Base-by-base conservation (phyloP, 805 yeast genomes). In the Millerozyma acaciae region DNA sequence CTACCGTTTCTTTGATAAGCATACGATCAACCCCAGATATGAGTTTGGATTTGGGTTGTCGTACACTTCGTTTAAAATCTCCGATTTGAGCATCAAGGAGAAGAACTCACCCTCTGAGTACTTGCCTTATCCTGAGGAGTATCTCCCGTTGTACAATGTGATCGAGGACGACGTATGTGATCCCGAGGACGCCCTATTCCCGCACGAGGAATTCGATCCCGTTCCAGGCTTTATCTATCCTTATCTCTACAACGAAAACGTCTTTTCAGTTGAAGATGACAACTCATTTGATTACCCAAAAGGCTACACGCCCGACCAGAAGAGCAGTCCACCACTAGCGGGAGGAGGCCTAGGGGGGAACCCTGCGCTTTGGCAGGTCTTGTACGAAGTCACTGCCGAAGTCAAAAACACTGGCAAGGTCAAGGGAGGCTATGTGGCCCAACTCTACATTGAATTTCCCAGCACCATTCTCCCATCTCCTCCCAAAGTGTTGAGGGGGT, bases 41-140 rank as follows among this genome's bases (percentile, higher is more conserved):
- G 81, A 75, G 39, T 79, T 79, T 52, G 84, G 84, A 3, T 75
- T 49, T 56, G 84, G 84, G 6, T 54, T 78, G 28, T 73, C 81
- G 1, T 78, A 75, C 48, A 62, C 81, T 3, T 61, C 59, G 19
- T 69, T 69, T 38, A 52, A 46, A 30, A 48, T 63, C 9, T 38
- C 45, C 22, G 55, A 60, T 32, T 50, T 75, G 29, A 51, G 63
- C 15, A 68, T 74, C 21, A 51, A 52, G 14, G 68, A 67, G 41
- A 56, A 69, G 2, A 52, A 56, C 29, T 53, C 70, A 3, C 75
- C 75, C 12, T 57, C 70, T 1, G 68, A 66, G 31, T 70, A 65
- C 38, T 51, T 72, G 28, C 70, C 73, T 3, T 62, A 60, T 22
- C 73, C 77, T 1, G 64, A 62, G 15, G 70, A 68, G 28, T 68